phyloP scores from a whole-genome alignment of 2,329 filamentous ascomycete species.

The Penicillium sclerotiorum region DNA sequence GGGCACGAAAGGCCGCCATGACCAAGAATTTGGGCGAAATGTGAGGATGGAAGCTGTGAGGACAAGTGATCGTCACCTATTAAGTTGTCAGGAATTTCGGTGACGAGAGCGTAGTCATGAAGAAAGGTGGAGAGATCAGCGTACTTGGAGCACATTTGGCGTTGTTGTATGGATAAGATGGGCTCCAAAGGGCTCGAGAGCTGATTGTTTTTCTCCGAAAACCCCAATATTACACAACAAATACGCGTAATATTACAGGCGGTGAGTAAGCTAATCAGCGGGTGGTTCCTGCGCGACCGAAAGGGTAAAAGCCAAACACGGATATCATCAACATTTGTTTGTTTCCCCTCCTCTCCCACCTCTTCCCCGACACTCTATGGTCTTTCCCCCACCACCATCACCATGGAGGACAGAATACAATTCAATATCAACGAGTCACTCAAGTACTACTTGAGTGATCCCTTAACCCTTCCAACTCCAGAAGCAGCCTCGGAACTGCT shows the following conservation, averaged over 20 bases:
- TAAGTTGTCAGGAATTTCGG: neutral
- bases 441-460: constrained; percentile 96
- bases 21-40: no score
- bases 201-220: constrained; percentile 19
- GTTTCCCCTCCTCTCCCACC: constrained; percentile 3
- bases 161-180: neutral
- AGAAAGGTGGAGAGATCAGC: neutral
- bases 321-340: constrained; percentile 5
- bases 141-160: neutral
- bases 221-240: constrained; percentile 4
- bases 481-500: constrained; percentile 82
- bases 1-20: constrained; percentile 32
- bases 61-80: neutral
- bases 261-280: neutral
- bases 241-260: constrained; percentile 11
- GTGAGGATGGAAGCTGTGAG: no score
- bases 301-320: constrained; percentile 34
- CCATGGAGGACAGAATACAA: constrained; percentile 66
- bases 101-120: no score
- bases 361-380: no score
- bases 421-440: constrained; percentile 97
- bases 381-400: constrained; percentile 42
- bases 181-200: no score
- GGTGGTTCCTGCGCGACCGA: constrained; percentile 7
- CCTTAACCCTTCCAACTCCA: constrained; percentile 75